Conservation (phyloP, 345 rosid species). For the Pelargonium nanum region DNA sequence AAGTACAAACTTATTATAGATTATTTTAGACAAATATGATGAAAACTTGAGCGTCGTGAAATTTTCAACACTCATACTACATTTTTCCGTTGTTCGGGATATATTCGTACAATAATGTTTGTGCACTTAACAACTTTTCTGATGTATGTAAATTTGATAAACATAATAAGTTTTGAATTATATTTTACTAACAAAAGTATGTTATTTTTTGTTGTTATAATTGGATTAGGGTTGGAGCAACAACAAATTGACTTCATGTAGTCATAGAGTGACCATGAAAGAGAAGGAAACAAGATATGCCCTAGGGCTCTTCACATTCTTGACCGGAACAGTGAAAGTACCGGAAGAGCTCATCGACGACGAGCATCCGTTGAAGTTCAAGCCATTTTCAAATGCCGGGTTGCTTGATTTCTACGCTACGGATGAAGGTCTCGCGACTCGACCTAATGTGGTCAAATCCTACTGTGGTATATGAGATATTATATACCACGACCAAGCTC, state of each 20-base stretch:
- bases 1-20: too few species aligned
- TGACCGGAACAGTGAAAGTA: slow-evolving; percentile 10
- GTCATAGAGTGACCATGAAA: slow-evolving; percentile 11
- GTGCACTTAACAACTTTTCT: too few species aligned
- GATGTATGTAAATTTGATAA: neutral
- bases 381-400: slow-evolving; percentile 16
- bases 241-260: slow-evolving; percentile 10
- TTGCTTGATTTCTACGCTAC: slow-evolving; percentile 8
- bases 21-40: too few species aligned
- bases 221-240: slow-evolving; percentile 14
- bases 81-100: too few species aligned
- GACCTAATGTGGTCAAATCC: too few species aligned
- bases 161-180: too few species aligned
- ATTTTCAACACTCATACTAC: too few species aligned
- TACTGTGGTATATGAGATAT: too few species aligned
- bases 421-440: slow-evolving; percentile 7
- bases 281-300: slow-evolving; percentile 9
- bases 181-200: neutral
- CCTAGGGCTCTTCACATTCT: slow-evolving; percentile 13
- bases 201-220: neutral
- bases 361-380: slow-evolving; percentile 15
- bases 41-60: too few species aligned
- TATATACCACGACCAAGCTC: too few species aligned
- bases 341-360: slow-evolving; percentile 25
- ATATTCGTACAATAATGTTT: too few species aligned